Percentiles rank a stretch among this genome's conserved stretches.
phyloP scores from a whole-genome alignment of 306 rosid genomes.

The Urtica urens region DNA sequence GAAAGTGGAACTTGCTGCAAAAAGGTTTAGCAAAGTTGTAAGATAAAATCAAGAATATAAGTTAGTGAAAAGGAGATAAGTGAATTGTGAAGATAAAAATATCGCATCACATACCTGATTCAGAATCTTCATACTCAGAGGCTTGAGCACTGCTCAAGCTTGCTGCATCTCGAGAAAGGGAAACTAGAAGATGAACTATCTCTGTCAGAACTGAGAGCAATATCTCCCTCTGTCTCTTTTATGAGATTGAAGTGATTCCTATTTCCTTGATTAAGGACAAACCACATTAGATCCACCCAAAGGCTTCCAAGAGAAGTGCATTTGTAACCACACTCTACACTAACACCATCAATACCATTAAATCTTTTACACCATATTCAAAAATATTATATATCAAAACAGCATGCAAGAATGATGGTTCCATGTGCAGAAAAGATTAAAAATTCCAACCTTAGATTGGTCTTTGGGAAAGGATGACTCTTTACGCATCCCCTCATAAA shows the following conservation, averaged over 20 bases:
- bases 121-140: constrained; percentile 68
- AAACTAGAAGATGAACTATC: constrained; percentile 43
- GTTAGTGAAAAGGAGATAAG: no score
- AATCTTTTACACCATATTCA: no score
- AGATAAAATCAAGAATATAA: constrained; percentile 3
- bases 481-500: no score
- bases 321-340: no score
- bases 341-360: no score
- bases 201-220: constrained; percentile 28
- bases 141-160: constrained; percentile 52
- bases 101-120: constrained; percentile 52
- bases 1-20: constrained; percentile 42
- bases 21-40: constrained; percentile 15
- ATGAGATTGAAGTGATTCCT: constrained; percentile 30
- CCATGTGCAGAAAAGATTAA: no score
- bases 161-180: constrained; percentile 41
- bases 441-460: no score
- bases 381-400: no score
- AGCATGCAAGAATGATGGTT: no score
- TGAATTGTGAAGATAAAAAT: constrained; percentile 3
- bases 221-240: constrained; percentile 38
- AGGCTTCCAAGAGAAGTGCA: no score
- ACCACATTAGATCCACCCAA: no score
- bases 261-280: constrained; percentile 53
- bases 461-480: no score